Evolutionary conservation across 441 rosid species (phyloP).

Genomic region (Eruca vesicaria): DNA sequence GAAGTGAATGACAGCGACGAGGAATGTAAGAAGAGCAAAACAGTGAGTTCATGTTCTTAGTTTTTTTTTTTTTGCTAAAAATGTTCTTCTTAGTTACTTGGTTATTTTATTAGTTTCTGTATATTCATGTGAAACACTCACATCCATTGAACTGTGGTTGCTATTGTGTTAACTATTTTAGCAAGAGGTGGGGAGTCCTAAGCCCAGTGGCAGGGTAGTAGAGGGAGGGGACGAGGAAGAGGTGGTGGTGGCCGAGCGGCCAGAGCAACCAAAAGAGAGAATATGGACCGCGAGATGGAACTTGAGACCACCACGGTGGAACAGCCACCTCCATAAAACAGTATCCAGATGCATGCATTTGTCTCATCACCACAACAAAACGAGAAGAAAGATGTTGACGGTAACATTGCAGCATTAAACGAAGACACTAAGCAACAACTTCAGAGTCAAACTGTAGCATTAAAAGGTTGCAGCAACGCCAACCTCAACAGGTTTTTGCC

Average conservation of each 20-base stretch:
- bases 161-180: slow-evolving; percentile 35
- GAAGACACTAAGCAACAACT: slow-evolving; percentile 23
- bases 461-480: too few relatives aligned
- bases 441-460: too few relatives aligned
- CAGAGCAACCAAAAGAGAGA: slow-evolving; percentile 56
- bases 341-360: neutral
- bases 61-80: too few relatives aligned
- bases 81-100: slow-evolving; percentile 5
- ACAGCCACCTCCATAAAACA: slow-evolving; percentile 35
- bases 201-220: slow-evolving; percentile 66
- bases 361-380: slow-evolving; percentile 19
- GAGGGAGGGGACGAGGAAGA: slow-evolving; percentile 91
- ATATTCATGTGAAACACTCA: neutral
- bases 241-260: slow-evolving; percentile 82
- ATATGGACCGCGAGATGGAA: slow-evolving; percentile 44
- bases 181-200: slow-evolving; percentile 62
- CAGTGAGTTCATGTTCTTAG: slow-evolving; percentile 51
- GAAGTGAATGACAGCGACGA: slow-evolving; percentile 70
- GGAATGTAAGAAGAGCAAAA: slow-evolving; percentile 71
- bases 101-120: neutral
- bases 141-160: too few relatives aligned
- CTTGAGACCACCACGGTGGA: slow-evolving; percentile 39
- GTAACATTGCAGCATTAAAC: neutral
- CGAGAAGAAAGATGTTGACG: slow-evolving; percentile 14
- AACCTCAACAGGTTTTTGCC: too few relatives aligned